A percentile compares a stretch with the other conserved stretches of the same genome.
These are phyloP conservation scores for Lactarius vividus DNA, from an alignment of 768 basidiomycete species.

Conservation along the genomic window DNA sequence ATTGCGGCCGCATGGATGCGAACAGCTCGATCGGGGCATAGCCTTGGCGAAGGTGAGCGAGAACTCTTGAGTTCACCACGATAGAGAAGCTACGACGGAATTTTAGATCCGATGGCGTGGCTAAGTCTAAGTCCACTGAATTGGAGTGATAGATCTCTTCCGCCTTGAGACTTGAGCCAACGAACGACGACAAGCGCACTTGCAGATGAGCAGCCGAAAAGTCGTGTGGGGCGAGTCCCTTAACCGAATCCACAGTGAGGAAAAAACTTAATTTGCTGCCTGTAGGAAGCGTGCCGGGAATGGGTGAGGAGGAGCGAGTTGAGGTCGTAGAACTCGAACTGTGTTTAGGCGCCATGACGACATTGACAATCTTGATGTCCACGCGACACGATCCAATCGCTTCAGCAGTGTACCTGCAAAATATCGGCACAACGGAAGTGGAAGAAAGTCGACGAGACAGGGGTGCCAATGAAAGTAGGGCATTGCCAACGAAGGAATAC, in stretches of 20 bases:
- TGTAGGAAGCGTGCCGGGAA: slow-evolving; percentile 59
- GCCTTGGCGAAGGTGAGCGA: slow-evolving; percentile 66
- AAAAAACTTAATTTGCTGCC: slow-evolving; percentile 85
- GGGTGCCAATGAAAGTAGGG: slow-evolving; percentile 76
- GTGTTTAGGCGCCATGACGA: slow-evolving; percentile 59
- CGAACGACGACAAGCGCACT: slow-evolving; percentile 82
- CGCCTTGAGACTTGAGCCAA: slow-evolving; percentile 61
- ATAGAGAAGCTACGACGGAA: slow-evolving; percentile 83
- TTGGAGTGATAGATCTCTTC: slow-evolving; percentile 84
- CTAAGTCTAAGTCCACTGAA: slow-evolving; percentile 67
- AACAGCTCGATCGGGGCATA: slow-evolving; percentile 92
- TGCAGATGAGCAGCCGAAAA: slow-evolving; percentile 86
- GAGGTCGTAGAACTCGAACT: slow-evolving; percentile 59
- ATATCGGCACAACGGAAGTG: slow-evolving; percentile 78
- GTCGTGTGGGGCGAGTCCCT: slow-evolving; percentile 87
- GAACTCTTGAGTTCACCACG: slow-evolving; percentile 67
- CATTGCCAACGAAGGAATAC: slow-evolving; percentile 91
- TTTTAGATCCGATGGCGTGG: slow-evolving; percentile 73
- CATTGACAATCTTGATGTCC: slow-evolving; percentile 76
- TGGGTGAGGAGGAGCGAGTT: slow-evolving; percentile 74
- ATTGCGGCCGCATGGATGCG: slow-evolving; percentile 74
- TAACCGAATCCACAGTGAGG: slow-evolving; percentile 81
- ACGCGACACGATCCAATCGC: slow-evolving; percentile 94
- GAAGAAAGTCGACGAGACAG: slow-evolving; percentile 75
- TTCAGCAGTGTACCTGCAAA: slow-evolving; percentile 91